Conservation (phyloP, 257 asterid genomes). For the Solanum ossicruentum region DNA sequence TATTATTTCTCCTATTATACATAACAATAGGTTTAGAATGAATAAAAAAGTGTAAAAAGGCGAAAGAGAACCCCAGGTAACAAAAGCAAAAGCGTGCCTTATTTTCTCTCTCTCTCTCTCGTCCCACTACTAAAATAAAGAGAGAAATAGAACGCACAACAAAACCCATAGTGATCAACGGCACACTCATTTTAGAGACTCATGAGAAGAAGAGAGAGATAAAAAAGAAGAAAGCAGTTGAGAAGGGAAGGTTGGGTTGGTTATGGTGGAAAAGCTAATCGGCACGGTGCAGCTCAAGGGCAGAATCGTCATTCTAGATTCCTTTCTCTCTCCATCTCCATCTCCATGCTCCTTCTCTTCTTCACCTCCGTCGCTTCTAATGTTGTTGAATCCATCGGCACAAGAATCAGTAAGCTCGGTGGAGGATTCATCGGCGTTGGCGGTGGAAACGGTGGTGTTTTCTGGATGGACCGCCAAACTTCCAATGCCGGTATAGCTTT, state of each 20-base stretch:
- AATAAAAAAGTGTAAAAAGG: not conserved
- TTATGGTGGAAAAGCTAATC: slow-evolving; percentile 49
- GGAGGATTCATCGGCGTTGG: slow-evolving; percentile 5
- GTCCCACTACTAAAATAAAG: slow-evolving; percentile 4
- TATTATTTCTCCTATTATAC: too few species aligned
- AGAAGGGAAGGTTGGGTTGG: slow-evolving; percentile 27
- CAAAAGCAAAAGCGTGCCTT: not conserved
- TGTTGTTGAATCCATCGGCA: slow-evolving; percentile 24
- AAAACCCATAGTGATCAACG: not conserved
- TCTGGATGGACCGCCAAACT: slow-evolving; percentile 29
- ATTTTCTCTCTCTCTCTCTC: slow-evolving; percentile 13
- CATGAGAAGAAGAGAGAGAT: slow-evolving; percentile 7
- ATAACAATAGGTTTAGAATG: too few species aligned
- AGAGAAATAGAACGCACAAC: slow-evolving; percentile 14
- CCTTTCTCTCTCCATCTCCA: not conserved
- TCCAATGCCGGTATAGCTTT: slow-evolving; percentile 43
- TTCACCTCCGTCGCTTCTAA: not conserved
- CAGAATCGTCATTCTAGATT: slow-evolving; percentile 12
- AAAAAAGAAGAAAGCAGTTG: slow-evolving; percentile 3
- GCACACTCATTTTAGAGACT: not conserved
- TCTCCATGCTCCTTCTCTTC: slow-evolving; percentile 4
- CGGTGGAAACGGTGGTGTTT: slow-evolving; percentile 19
- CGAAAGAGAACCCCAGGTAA: not conserved
- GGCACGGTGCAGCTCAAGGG: slow-evolving; percentile 33
- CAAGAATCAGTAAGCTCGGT: slow-evolving; percentile 1